phyloP scores from a whole-genome alignment of 352 stramenopile species.

The Saprolegnia diclina region DNA sequence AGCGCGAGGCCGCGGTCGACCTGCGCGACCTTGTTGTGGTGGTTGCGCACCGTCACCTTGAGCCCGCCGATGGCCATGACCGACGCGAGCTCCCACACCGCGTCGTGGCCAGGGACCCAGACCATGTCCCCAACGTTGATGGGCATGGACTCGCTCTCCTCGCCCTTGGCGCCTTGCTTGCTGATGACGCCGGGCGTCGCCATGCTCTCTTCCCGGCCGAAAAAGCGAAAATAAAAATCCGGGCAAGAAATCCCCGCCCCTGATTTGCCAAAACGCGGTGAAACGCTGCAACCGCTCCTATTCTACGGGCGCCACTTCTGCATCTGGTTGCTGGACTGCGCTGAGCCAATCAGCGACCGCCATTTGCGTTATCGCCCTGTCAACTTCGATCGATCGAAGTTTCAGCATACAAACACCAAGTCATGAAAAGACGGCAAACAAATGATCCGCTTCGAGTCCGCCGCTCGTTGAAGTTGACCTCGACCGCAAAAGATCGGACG shows the following conservation, averaged over 20 bases:
- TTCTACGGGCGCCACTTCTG: neutral
- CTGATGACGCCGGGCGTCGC: slow-evolving; percentile 26
- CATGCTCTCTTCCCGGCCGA: slow-evolving; percentile 7
- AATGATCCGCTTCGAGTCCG: neutral
- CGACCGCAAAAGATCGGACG: too few relatives aligned
- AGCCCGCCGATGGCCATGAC: slow-evolving; percentile 83
- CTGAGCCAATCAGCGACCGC: neutral
- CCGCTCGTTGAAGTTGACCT: neutral
- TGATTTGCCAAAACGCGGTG: slow-evolving; percentile 7
- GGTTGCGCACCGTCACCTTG: slow-evolving; percentile 80
- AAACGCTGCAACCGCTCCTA: slow-evolving; percentile 17
- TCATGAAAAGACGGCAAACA: neutral
- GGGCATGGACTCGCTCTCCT: slow-evolving; percentile 59
- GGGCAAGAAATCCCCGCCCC: slow-evolving; percentile 10
- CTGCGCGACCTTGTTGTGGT: slow-evolving; percentile 79
- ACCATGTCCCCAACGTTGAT: slow-evolving; percentile 65
- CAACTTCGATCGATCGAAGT: neutral
- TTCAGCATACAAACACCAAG: neutral
- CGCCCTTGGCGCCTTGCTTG: slow-evolving; percentile 32
- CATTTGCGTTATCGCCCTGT: neutral
- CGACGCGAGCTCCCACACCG: slow-evolving; percentile 69
- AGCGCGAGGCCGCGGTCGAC: slow-evolving; percentile 69
- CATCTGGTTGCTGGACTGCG: neutral
- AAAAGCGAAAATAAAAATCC: slow-evolving; percentile 22
- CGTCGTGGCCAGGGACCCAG: slow-evolving; percentile 67